Percentiles rank a stretch among this genome's conserved stretches.
These are phyloP conservation scores for Lithospermum erythrorhizon DNA, from an alignment of 257 asterid species.

Conservation along the genomic window DNA sequence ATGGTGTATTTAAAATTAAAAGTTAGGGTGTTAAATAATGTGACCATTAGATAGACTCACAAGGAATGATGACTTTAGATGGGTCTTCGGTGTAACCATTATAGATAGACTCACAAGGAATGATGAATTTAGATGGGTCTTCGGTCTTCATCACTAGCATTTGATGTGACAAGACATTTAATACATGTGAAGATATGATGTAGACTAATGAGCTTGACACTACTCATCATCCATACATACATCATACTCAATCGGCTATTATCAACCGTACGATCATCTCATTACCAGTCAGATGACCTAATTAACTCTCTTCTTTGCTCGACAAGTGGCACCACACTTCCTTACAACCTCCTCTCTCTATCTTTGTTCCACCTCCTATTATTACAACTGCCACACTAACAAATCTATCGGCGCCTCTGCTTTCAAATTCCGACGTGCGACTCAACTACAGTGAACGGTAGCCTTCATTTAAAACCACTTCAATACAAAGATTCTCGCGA, in stretches of 20 bases:
- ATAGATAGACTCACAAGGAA: too few species aligned
- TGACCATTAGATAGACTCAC: too few species aligned
- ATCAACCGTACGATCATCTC: conserved; percentile 7
- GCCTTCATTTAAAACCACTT: too few species aligned
- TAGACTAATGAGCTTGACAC: conserved; percentile 38
- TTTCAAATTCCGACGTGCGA: too few species aligned
- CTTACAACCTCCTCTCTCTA: conserved; percentile 1
- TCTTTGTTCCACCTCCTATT: conserved; percentile 1
- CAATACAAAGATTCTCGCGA: too few species aligned
- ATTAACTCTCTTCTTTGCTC: not conserved
- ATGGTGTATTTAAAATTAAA: too few species aligned
- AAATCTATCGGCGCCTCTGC: too few species aligned
- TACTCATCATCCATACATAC: not conserved
- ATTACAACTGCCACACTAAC: too few species aligned
- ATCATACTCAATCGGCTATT: not conserved
- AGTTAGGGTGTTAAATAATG: too few species aligned
- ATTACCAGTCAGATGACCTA: not conserved
- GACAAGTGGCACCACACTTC: conserved; percentile 26
- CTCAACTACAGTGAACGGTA: too few species aligned
- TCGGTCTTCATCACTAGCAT: not conserved
- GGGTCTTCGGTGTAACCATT: too few species aligned
- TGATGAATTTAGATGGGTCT: conserved; percentile 12
- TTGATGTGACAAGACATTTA: conserved; percentile 38
- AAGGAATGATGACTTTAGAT: too few species aligned
- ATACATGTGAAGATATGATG: conserved; percentile 36